Evolutionary conservation across 2,329 filamentous ascomycete genomes (phyloP).

Genomic region (Calonectria leucothoes): DNA sequence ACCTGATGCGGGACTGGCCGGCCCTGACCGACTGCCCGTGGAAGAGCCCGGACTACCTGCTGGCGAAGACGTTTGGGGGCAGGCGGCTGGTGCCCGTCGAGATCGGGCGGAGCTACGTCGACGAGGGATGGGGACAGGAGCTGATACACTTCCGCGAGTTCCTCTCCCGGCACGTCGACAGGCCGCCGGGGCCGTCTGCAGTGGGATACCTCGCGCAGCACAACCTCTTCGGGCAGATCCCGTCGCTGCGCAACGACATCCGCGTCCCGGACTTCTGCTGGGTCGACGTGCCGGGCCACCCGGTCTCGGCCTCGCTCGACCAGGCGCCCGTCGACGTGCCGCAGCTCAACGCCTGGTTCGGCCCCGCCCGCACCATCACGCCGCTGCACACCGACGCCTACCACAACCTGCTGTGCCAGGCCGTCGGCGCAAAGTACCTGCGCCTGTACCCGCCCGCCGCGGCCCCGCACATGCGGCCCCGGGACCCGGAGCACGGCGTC

Average conservation of each 20-base stretch:
- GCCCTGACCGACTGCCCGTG: slow-evolving; percentile 77
- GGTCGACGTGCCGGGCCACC: slow-evolving; percentile 71
- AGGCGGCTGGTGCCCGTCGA: slow-evolving; percentile 87
- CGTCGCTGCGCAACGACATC: slow-evolving; percentile 80
- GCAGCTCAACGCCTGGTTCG: slow-evolving; percentile 91
- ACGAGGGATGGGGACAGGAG: slow-evolving; percentile 84
- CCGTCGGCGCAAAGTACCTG: slow-evolving; percentile 93
- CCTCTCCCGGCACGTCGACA: slow-evolving; percentile 68
- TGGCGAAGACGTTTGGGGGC: slow-evolving; percentile 79
- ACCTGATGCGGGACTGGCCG: slow-evolving; percentile 76
- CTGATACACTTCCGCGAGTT: slow-evolving; percentile 82
- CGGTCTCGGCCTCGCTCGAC: slow-evolving; percentile 48
- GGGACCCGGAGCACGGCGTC: slow-evolving; percentile 74
- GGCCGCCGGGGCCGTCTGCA: slow-evolving; percentile 16
- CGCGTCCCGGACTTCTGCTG: slow-evolving; percentile 87
- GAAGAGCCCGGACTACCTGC: slow-evolving; percentile 79
- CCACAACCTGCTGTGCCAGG: slow-evolving; percentile 91
- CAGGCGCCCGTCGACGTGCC: slow-evolving; percentile 66
- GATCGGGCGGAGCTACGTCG: slow-evolving; percentile 87
- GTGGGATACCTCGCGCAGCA: slow-evolving; percentile 93
- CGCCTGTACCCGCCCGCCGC: slow-evolving; percentile 81
- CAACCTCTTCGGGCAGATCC: slow-evolving; percentile 86
- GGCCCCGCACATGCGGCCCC: slow-evolving; percentile 68
- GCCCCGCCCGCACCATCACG: slow-evolving; percentile 87
- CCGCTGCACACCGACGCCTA: slow-evolving; percentile 95